Evolutionary conservation across 768 basidiomycete genomes (phyloP).

Genomic region (Kwoniella botswanensis): DNA sequence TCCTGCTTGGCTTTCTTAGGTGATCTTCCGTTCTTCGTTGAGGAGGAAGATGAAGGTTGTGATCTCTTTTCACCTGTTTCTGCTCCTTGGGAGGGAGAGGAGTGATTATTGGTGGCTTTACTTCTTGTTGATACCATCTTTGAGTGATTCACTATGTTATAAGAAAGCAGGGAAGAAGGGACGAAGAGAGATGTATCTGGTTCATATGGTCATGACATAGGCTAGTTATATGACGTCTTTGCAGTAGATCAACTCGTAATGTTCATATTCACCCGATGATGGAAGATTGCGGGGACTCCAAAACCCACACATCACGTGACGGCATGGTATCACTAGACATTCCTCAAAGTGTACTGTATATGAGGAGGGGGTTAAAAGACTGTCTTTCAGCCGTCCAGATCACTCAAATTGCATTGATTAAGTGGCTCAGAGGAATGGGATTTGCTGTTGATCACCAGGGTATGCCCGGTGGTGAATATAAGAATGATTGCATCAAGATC

Average conservation of each 20-base stretch:
- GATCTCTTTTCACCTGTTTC: slow-evolving; percentile 8
- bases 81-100: background rate
- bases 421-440: too few relatives aligned
- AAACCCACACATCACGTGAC: background rate
- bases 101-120: background rate
- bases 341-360: too few relatives aligned
- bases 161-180: background rate
- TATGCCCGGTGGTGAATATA: too few relatives aligned
- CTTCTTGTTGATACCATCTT: slow-evolving; percentile 2
- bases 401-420: too few relatives aligned
- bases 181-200: background rate
- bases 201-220: background rate
- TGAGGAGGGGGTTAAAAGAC: too few relatives aligned
- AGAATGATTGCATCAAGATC: too few relatives aligned
- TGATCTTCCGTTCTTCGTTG: background rate
- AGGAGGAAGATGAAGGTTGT: background rate
- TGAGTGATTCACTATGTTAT: background rate
- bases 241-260: background rate
- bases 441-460: too few relatives aligned
- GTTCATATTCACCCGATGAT: background rate
- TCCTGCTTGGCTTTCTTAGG: slow-evolving; percentile 9
- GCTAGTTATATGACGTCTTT: background rate
- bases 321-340: too few relatives aligned
- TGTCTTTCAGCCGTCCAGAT: too few relatives aligned
- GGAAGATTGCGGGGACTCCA: background rate